Evolutionary conservation across 768 basidiomycete genomes (phyloP).

Genomic region (Amanita muscaria): DNA sequence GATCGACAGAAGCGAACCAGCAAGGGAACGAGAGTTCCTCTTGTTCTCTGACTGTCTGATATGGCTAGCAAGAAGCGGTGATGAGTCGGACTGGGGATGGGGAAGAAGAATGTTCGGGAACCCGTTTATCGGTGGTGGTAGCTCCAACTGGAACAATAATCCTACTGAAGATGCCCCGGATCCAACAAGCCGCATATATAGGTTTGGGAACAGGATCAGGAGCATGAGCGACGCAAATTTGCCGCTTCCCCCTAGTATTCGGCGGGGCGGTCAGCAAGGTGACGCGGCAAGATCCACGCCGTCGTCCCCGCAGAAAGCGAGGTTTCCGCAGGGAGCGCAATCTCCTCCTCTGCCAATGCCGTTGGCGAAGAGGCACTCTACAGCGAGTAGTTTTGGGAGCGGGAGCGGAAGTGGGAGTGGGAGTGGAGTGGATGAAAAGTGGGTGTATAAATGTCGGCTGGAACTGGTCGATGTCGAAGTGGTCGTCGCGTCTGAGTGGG

Average conservation of each 20-base stretch:
- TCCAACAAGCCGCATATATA: neutral
- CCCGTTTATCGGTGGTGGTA: neutral
- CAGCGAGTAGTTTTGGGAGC: conserved; percentile 17
- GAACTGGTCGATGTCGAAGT: conserved; percentile 73
- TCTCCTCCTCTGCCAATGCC: neutral
- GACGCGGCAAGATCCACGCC: neutral
- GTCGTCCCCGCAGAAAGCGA: neutral
- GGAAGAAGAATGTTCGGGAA: neutral
- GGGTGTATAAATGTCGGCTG: conserved; percentile 63
- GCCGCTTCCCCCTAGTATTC: neutral
- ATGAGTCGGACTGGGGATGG: conserved; percentile 4
- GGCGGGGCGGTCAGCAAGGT: neutral
- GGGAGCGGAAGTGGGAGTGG: conserved; percentile 16
- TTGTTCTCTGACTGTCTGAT: conserved; percentile 78
- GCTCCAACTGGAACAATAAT: no score
- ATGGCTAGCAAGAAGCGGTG: conserved; percentile 58
- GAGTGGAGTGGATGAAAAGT: conserved; percentile 44
- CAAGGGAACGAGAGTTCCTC: conserved; percentile 61
- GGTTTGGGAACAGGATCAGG: neutral
- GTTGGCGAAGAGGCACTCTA: neutral
- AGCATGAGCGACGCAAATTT: conserved; percentile 4
- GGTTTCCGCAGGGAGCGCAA: neutral
- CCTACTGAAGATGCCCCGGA: neutral
- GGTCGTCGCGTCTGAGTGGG: conserved; percentile 43
- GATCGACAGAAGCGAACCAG: conserved; percentile 39